Evolutionary conservation across 768 basidiomycete species (phyloP).

Genomic region (Mycena kentingensis): DNA sequence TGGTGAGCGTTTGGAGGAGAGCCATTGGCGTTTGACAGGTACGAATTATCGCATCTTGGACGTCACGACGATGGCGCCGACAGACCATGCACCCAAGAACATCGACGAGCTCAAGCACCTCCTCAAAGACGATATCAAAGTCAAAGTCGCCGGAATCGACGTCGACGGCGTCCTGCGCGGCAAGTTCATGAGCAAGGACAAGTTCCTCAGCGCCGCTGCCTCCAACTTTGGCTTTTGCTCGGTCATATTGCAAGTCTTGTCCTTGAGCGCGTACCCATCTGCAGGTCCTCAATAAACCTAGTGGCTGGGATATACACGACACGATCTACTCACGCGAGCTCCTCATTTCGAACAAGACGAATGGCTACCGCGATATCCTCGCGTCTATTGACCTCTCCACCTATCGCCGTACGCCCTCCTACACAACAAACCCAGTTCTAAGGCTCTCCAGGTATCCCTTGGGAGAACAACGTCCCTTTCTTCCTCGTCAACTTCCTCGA

Average conservation of each 20-base stretch:
- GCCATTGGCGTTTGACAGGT: too few species aligned
- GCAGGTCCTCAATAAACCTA: conserved; percentile 29
- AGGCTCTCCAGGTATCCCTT: too few species aligned
- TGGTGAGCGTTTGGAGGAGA: conserved; percentile 40
- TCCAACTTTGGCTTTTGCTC: conserved; percentile 91
- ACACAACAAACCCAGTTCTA: too few species aligned
- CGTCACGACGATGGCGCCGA: conserved; percentile 16
- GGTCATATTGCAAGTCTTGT: conserved; percentile 76
- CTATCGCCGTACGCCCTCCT: conserved; percentile 80
- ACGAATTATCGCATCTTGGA: too few species aligned
- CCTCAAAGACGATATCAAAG: conserved; percentile 70
- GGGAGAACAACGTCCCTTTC: conserved; percentile 91
- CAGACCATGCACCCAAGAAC: conserved; percentile 42
- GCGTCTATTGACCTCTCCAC: conserved; percentile 87
- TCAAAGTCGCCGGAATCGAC: conserved; percentile 76
- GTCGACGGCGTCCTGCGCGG: conserved; percentile 94
- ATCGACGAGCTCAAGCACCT: conserved; percentile 57
- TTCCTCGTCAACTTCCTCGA: conserved; percentile 91
- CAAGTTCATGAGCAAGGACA: conserved; percentile 93
- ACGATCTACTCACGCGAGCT: conserved; percentile 81
- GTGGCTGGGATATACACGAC: conserved; percentile 94
- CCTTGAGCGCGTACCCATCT: not conserved
- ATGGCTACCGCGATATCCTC: conserved; percentile 89
- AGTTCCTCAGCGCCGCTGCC: conserved; percentile 81
- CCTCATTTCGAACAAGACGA: conserved; percentile 85